Base-by-base conservation (phyloP, 805 yeast genomes). In the Wickerhamiella cacticola region DNA sequence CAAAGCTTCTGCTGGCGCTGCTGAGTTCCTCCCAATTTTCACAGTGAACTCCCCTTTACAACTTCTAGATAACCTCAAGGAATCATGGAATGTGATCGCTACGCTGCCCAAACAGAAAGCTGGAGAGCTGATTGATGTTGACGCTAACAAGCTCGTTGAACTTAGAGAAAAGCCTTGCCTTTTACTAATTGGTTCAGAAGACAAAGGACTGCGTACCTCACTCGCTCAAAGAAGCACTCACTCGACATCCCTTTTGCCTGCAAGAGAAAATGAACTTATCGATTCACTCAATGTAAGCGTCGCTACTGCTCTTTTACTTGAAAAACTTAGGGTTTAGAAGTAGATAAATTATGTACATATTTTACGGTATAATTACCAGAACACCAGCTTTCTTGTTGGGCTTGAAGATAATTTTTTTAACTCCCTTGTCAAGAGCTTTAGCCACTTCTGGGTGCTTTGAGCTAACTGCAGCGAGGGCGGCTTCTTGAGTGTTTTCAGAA, bases 201-300 rank as follows among this genome's bases (percentile, higher is more conserved):
- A 94, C 8, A 69, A 68, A 5, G 96, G 96, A 31, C 76, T 87
- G 22, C 69, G 95, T 46, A 80, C 80, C 6, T 73, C 76, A 41
- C 57, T 87, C 54, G 67, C 75, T 51, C 65, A 75, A 44, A 50
- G 63, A 19, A 53, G 62, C 42, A 59, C 65, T 12, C 61, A 60
- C 48, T 29, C 45, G 18, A 60, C 61, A 6, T 51, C 57, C 8
- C 51, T 60, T 8, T n/a, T 19, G 13, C 38, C 35, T 3, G 23
- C 29, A 19, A 31, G 35, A 9, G 23, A 24, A 2, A 35, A 49
- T 5, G 39, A 40, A 3, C 23, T 23, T 8, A 79, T 87, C 33
- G 95, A 86, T 59, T 82, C 94, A 25, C 67, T 87, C 58, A 87
- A 87, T 59, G 96, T 85, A 26, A 83, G 92, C 59, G 95, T 87